Evolutionary conservation across 2,329 filamentous ascomycete genomes (phyloP).

Genomic region (Trichoderma gracile): DNA sequence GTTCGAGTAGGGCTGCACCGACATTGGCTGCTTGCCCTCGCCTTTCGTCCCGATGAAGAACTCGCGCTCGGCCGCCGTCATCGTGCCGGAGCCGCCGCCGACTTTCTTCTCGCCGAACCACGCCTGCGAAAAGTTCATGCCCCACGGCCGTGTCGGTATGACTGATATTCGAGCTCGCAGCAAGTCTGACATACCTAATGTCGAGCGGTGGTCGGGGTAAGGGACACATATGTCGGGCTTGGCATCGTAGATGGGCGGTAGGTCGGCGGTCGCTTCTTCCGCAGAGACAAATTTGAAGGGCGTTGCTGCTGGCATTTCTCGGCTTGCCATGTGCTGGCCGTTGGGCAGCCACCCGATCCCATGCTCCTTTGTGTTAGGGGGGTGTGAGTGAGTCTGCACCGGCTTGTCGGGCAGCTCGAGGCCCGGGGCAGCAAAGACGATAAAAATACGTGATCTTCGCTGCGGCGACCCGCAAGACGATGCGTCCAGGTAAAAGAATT

Average conservation of each 20-base stretch:
- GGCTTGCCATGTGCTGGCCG: slow-evolving; percentile 58
- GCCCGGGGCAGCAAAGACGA: slow-evolving; percentile 70
- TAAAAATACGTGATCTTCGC: slow-evolving; percentile 65
- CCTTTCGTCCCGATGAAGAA: slow-evolving; percentile 40
- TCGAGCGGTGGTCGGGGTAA: slow-evolving; percentile 67
- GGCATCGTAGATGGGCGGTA: slow-evolving; percentile 64
- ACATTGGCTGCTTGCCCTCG: slow-evolving; percentile 26
- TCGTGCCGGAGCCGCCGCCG: slow-evolving; percentile 36
- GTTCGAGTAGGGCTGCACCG: slow-evolving; percentile 42
- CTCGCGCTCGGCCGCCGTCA: slow-evolving; percentile 43
- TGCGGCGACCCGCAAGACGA: slow-evolving; percentile 70
- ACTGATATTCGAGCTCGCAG: slow-evolving; percentile 51
- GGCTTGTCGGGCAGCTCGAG: slow-evolving; percentile 58
- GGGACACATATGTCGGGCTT: slow-evolving; percentile 61
- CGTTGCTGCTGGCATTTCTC: slow-evolving; percentile 46
- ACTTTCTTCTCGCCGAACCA: slow-evolving; percentile 41
- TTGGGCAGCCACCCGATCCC: slow-evolving; percentile 61
- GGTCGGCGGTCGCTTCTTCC: slow-evolving; percentile 54
- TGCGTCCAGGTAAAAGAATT: slow-evolving; percentile 67
- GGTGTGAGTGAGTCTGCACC: slow-evolving; percentile 63
- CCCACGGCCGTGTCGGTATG: slow-evolving; percentile 62
- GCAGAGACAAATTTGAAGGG: slow-evolving; percentile 62
- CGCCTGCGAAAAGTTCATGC: slow-evolving; percentile 53
- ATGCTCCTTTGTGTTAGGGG: slow-evolving; percentile 34
- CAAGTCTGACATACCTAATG: slow-evolving; percentile 41